Percentiles rank a stretch among this genome's conserved stretches.
phyloP scores from a whole-genome alignment of 2,329 filamentous ascomycete genomes.

The Fusarium liriodendri region DNA sequence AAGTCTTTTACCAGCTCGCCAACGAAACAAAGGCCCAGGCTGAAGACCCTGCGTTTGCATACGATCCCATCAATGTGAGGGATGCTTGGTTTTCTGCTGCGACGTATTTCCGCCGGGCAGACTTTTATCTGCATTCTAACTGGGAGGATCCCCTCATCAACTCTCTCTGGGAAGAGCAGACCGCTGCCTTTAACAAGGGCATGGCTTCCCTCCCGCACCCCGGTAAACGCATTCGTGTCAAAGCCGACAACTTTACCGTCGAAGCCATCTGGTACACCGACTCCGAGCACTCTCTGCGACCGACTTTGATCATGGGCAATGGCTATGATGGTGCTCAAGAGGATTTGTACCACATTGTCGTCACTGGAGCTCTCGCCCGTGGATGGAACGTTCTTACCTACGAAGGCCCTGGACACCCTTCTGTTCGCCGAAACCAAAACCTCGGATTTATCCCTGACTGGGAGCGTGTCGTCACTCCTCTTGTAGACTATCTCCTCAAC shows the following conservation, averaged over 20 bases:
- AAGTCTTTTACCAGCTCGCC: conserved; percentile 39
- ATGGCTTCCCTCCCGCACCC: conserved; percentile 49
- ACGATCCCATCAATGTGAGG: conserved; percentile 42
- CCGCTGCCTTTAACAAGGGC: conserved; percentile 52
- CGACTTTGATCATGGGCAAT: conserved; percentile 55
- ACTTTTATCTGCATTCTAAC: conserved; percentile 56
- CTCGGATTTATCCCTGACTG: conserved; percentile 57
- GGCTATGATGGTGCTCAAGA: conserved; percentile 58
- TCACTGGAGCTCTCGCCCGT: conserved; percentile 49
- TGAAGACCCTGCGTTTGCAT: conserved; percentile 24
- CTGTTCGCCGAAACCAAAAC: conserved; percentile 52
- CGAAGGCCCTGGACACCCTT: conserved; percentile 58
- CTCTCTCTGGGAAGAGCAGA: conserved; percentile 51
- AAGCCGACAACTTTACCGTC: conserved; percentile 46
- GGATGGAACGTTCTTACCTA: conserved; percentile 58
- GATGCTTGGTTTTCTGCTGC: conserved; percentile 51
- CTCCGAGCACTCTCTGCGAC: conserved; percentile 36
- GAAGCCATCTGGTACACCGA: conserved; percentile 50
- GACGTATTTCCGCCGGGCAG: conserved; percentile 55
- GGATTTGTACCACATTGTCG: conserved; percentile 53
- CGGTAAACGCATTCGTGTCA: conserved; percentile 49
- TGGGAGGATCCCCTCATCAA: conserved; percentile 54
- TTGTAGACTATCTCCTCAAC: conserved; percentile 51
- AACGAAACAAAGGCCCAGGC: conserved; percentile 35
- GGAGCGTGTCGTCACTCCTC: conserved; percentile 53